Evolutionary conservation across 2,329 filamentous ascomycete species (phyloP).

Genomic region (Fusarium nanum): DNA sequence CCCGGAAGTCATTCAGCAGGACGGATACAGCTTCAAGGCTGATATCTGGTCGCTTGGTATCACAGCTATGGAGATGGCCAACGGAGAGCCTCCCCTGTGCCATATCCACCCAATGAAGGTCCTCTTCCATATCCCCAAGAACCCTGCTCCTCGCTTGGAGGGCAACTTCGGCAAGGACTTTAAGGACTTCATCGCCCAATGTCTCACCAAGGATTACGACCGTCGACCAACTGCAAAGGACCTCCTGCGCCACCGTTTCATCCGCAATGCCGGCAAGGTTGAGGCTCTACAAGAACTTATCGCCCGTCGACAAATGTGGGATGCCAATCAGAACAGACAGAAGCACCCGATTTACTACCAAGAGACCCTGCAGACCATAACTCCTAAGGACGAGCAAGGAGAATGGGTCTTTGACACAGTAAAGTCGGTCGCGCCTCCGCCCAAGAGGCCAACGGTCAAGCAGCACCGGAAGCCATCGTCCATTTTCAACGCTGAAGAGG

Average conservation of each 20-base stretch:
- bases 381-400: slow-evolving; percentile 75
- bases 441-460: slow-evolving; percentile 65
- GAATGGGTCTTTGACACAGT: slow-evolving; percentile 98
- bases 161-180: slow-evolving; percentile 90
- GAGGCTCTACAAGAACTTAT: slow-evolving; percentile 91
- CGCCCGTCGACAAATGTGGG: slow-evolving; percentile 82
- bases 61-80: slow-evolving; percentile 88
- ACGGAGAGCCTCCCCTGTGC: slow-evolving; percentile 88
- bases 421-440: slow-evolving; percentile 70
- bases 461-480: slow-evolving; percentile 67
- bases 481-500: slow-evolving; percentile 69
- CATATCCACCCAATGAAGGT: slow-evolving; percentile 94
- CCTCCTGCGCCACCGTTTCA: slow-evolving; percentile 87
- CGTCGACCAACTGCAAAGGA: slow-evolving; percentile 86
- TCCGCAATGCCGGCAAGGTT: slow-evolving; percentile 86
- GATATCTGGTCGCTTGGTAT: slow-evolving; percentile 95
- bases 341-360: slow-evolving; percentile 89
- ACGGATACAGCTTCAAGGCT: slow-evolving; percentile 85
- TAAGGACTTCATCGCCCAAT: slow-evolving; percentile 92
- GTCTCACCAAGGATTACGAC: slow-evolving; percentile 92
- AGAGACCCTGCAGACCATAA: slow-evolving; percentile 83
- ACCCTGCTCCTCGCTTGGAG: slow-evolving; percentile 84
- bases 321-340: slow-evolving; percentile 76
- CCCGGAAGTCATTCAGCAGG: slow-evolving; percentile 91
- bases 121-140: slow-evolving; percentile 90